Percentiles rank a stretch among this genome's conserved stretches.
Evolutionary conservation across 225 moss, liverwort and hornwort genomes (phyloP).

Genomic region (Thuidium tamariscinum): DNA sequence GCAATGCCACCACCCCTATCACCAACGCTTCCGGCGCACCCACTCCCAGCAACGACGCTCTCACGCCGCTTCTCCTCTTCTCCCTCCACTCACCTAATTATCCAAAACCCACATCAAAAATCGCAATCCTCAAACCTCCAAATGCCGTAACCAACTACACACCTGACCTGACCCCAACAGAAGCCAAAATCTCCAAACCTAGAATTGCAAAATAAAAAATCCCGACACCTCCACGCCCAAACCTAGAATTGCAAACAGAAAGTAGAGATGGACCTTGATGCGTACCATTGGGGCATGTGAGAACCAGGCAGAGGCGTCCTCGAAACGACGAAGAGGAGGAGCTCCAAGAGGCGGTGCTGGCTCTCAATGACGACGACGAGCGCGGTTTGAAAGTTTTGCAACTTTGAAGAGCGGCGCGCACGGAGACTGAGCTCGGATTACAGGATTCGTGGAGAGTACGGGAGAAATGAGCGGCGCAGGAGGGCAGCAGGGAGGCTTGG

Average conservation of each 20-base stretch:
- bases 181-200: neutral
- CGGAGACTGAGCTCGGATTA: neutral
- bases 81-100: slow-evolving; percentile 8
- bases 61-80: slow-evolving; percentile 28
- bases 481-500: slow-evolving; percentile 9
- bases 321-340: slow-evolving; percentile 24
- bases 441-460: neutral
- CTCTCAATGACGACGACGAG: neutral
- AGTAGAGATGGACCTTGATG: neutral
- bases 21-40: slow-evolving; percentile 95
- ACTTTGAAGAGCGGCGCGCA: neutral
- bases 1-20: slow-evolving; percentile 79
- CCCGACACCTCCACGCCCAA: neutral
- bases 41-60: slow-evolving; percentile 84
- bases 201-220: neutral
- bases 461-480: neutral
- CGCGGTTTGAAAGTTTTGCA: neutral
- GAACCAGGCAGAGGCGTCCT: slow-evolving; percentile 23
- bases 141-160: neutral
- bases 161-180: neutral
- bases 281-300: slow-evolving; percentile 14
- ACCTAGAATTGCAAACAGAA: neutral
- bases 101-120: neutral
- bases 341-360: slow-evolving; percentile 3
- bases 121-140: neutral